Base-by-base conservation (phyloP, 2,329 filamentous ascomycete species). In the Neopestalotiopsis sp. region DNA sequence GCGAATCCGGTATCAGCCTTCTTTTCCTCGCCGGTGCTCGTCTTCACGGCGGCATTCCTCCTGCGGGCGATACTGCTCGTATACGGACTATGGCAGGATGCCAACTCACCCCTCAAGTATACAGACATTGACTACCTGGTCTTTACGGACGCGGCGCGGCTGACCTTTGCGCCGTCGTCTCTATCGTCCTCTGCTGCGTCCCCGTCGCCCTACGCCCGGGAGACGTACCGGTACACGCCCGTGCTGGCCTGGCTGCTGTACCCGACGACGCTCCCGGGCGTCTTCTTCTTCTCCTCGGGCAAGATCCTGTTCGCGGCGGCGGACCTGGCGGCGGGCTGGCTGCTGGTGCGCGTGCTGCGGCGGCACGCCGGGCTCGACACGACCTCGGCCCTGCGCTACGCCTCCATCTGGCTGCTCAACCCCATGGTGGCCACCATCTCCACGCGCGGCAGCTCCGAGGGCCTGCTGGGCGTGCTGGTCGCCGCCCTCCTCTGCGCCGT, bases 51-150 rank as follows among this genome's bases (percentile, higher is more conserved):
- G 13, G 85, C 89, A 65, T 83, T 90, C 67, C 75, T 90, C 62
- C 87, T 99, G 30, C 93, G 96, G 70, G 78, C 89, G 5, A 79
- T 84, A 40, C 90, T 99, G 71, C 88, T 98, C 64, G 78, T 97
- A 75, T 98, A 98, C 80, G 95, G 96, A 69, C 88, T 94, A 70
- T 95, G 93, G 85, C 96, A 99, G 83, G 96, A 99, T 82, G 91
- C 94, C 70, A 87, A 95, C 82, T 97, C 94, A 7, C 91, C 95
- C 14, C 84, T 99, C 77, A 98, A 98, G 83, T 99, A 98, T 84
- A 99, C 96, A 65, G 96, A 99, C 82, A 98, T 99, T 75, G 96
- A 99, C 85, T 99, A 99, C 82, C 90, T 94, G 72, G 96, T 99
- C 79, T 99, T 99, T 85, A 98, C 96, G 63, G 95, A 98, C 80